These are phyloP conservation scores for Globisporangium polare DNA, from an alignment of 352 stramenopile species.

Conservation along the genomic window DNA sequence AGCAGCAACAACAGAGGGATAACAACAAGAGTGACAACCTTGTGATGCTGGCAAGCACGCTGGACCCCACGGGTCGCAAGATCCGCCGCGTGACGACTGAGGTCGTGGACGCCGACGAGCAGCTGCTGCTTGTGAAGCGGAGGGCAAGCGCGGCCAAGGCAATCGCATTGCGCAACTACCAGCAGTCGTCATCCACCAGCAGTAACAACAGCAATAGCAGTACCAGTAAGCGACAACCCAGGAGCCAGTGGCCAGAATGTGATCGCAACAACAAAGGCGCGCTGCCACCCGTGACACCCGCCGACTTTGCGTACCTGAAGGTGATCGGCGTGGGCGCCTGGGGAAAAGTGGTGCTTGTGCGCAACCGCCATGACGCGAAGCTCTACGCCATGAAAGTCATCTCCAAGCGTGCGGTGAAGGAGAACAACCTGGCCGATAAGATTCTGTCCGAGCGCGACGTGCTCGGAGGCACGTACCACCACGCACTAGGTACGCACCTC, in stretches of 20 bases:
- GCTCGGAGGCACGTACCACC: conserved; percentile 64
- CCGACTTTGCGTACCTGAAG: conserved; percentile 87
- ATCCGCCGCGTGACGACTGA: conserved; percentile 52
- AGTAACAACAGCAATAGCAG: background rate
- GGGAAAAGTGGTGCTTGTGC: conserved; percentile 78
- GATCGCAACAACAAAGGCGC: background rate
- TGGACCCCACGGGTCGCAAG: conserved; percentile 46
- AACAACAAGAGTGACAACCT: conserved; percentile 20
- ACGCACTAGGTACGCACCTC: conserved; percentile 35
- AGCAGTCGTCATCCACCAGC: background rate
- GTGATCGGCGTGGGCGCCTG: conserved; percentile 88
- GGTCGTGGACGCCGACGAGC: conserved; percentile 44
- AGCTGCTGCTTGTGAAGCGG: conserved; percentile 55
- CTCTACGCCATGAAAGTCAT: conserved; percentile 85
- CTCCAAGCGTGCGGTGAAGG: conserved; percentile 44
- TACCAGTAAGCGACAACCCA: background rate
- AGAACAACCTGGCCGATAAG: conserved; percentile 51
- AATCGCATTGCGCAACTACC: conserved; percentile 66
- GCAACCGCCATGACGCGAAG: conserved; percentile 38
- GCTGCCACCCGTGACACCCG: conserved; percentile 22
- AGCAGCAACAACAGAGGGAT: background rate
- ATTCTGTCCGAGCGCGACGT: conserved; percentile 76
- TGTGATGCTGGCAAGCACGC: conserved; percentile 50
- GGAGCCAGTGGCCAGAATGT: background rate
- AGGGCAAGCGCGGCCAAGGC: conserved; percentile 60